phyloP scores from a whole-genome alignment of 495 filamentous ascomycete genomes.

The Xanthoparmelia taractica region DNA sequence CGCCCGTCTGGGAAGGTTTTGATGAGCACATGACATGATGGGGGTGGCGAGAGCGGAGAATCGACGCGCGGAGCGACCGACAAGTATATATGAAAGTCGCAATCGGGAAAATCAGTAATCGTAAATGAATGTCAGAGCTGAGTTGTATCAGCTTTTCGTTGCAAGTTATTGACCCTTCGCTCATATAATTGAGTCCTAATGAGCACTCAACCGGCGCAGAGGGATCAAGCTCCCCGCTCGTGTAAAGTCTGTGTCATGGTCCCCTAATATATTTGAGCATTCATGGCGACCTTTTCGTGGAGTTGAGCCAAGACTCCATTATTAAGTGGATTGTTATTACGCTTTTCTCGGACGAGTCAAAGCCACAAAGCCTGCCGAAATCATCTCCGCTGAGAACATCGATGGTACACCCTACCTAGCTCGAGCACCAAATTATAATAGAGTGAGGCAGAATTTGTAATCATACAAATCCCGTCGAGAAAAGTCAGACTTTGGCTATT shows the following conservation, averaged over 20 bases:
- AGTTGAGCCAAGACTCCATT: no score
- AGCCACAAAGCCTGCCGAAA: no score
- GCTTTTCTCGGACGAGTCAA: no score
- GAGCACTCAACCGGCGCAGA: not conserved
- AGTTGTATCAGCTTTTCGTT: not conserved
- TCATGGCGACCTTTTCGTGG: not conserved
- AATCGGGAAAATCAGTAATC: no score
- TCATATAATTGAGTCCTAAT: not conserved
- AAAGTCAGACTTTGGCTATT: not conserved
- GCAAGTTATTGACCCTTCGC: not conserved
- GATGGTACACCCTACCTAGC: not conserved
- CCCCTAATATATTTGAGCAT: not conserved
- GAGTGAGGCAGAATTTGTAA: not conserved
- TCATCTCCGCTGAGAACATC: not conserved
- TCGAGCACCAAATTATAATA: not conserved
- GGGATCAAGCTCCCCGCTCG: not conserved
- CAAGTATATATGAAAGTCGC: not conserved
- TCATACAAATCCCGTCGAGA: not conserved
- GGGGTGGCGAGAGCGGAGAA: not conserved
- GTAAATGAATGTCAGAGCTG: not conserved
- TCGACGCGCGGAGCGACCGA: not conserved
- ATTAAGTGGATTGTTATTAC: no score
- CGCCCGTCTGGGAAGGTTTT: not conserved
- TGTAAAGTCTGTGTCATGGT: not conserved
- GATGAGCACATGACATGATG: not conserved